Base-by-base conservation (phyloP, 306 rosid genomes). In the Morella rubra region DNA sequence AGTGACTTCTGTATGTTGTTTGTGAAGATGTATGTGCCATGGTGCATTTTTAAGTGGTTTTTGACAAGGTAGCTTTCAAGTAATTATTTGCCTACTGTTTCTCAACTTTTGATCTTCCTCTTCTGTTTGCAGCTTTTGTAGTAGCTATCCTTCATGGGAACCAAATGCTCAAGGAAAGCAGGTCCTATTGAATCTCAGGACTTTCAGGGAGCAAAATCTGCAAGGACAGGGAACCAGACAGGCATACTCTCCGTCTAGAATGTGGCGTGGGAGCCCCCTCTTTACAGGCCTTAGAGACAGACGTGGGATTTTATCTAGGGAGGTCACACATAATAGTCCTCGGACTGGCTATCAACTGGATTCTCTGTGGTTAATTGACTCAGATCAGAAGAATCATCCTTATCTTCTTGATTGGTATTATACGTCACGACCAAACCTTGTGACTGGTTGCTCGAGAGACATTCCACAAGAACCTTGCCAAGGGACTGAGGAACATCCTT, bases 321-420 rank as follows among this genome's bases (percentile, higher is more conserved):
- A 89, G 59, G 69, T 77, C 82, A 85, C 86, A 46, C 70, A 69
- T 22, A 66, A 70, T 58, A 64, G 73, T 73, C 80, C 83, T 46
- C 90, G 32, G 73, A 72, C 74, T 14, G 89, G 86, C 75, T 78
- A 85, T 74, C 89, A 85, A 69, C 77, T 85, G 78, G 83, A 80
- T 78, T 88, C 91, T 42, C 84, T 87, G 77, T 88, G 92, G 97
- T 73, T 83, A 5, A 83, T 72, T 64, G 91, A 90, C 58, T 84
- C 82, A 68, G 86, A 82, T 71, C 91, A 85, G 60, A 88, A 73
- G 79, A 84, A 84, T 76, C 87, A 87, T 22, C 93, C 93, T 0
- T 90, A 92, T 80, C 87, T 92, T 78, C 91, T 95, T 49, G 97
- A 95, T 81, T 89, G 93, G 89, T 95, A 90, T 86, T 95, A 95